Conservation (phyloP, 2,329 filamentous ascomycete species). For the Didymella exigua region DNA sequence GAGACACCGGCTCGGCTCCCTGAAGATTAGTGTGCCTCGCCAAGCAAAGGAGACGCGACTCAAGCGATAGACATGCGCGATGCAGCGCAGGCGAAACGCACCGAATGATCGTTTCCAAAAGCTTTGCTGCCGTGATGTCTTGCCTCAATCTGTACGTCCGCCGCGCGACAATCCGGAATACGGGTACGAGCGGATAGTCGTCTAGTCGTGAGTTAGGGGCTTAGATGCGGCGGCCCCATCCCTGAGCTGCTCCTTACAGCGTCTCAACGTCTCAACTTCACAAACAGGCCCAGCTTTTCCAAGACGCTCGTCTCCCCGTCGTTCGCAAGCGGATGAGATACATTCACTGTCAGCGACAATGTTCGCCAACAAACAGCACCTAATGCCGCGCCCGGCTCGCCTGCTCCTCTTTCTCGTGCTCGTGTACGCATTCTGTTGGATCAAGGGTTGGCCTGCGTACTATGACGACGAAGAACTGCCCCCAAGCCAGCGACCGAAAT, state of each 20-base stretch:
- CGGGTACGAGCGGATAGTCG: constrained; percentile 9
- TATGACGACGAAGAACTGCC: constrained; percentile 44
- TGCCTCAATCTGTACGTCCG: constrained; percentile 1
- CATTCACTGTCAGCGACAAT: constrained; percentile 26
- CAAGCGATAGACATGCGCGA: neutral
- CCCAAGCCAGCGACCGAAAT: constrained; percentile 23
- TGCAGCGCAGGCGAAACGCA: neutral
- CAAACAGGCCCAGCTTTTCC: neutral
- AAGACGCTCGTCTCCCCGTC: neutral
- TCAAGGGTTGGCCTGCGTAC: constrained; percentile 40
- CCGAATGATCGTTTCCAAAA: neutral
- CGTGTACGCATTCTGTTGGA: constrained; percentile 39
- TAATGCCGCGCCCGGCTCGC: constrained; percentile 32
- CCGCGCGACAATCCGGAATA: constrained; percentile 2
- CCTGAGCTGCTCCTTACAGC: constrained; percentile 15
- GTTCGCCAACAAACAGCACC: constrained; percentile 27
- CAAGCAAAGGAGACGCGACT: constrained; percentile 7
- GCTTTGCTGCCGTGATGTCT: neutral
- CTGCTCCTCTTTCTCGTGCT: constrained; percentile 25
- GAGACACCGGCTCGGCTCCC: neutral
- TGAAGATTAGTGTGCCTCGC: constrained; percentile 1
- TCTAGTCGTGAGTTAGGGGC: constrained; percentile 12
- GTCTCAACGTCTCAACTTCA: neutral
- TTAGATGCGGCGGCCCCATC: constrained; percentile 4
- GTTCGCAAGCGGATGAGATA: constrained; percentile 15